phyloP scores from a whole-genome alignment of 768 basidiomycete species.

The Naganishia kalamii region DNA sequence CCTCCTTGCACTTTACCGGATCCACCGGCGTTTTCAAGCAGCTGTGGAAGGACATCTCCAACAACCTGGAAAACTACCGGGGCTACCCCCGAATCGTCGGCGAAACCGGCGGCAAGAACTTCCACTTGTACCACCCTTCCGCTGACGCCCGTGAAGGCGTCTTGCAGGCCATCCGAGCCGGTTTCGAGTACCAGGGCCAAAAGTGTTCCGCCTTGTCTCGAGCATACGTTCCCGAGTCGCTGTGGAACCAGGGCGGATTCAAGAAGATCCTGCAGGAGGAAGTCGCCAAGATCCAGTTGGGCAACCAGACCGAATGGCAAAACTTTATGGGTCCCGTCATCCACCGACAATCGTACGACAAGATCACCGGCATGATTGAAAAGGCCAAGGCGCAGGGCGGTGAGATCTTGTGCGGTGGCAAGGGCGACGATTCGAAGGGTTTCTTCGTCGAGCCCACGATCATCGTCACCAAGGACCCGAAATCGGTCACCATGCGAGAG shows the following conservation, averaged over 20 bases:
- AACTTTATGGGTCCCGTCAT: conserved; percentile 98
- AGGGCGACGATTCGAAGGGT: conserved; percentile 72
- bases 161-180: conserved; percentile 73
- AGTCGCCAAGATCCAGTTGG: conserved; percentile 77
- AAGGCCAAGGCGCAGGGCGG: conserved; percentile 85
- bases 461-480: conserved; percentile 84
- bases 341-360: conserved; percentile 80
- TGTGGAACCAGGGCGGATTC: conserved; percentile 76
- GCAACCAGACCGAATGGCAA: conserved; percentile 63
- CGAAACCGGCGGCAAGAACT: conserved; percentile 97
- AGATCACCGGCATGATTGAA: conserved; percentile 70
- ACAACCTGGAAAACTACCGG: conserved; percentile 78
- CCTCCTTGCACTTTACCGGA: conserved; percentile 92
- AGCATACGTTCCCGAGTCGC: conserved; percentile 75
- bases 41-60: conserved; percentile 91
- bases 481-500: conserved; percentile 78
- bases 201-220: conserved; percentile 95
- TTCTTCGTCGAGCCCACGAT: conserved; percentile 93
- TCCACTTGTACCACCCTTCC: conserved; percentile 81
- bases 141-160: conserved; percentile 89
- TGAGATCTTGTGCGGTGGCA: conserved; percentile 79
- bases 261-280: conserved; percentile 69
- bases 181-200: conserved; percentile 90
- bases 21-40: conserved; percentile 89
- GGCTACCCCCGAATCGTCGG: conserved; percentile 93